Conservation (phyloP, 192 early-diverging fungal genomes). For the Podila verticillata region DNA sequence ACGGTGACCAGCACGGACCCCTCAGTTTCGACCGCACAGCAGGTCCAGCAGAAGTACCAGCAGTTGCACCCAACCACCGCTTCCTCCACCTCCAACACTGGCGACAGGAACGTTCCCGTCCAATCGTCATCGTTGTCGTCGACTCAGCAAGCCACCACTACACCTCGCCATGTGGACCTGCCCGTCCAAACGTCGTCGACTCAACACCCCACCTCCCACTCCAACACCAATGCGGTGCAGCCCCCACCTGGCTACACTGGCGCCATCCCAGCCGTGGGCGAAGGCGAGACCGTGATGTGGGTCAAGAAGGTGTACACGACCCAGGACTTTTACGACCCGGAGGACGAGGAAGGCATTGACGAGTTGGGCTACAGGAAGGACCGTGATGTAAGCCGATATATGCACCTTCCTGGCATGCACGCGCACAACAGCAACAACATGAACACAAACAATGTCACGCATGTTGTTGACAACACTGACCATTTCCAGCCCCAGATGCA, state of each 20-base stretch:
- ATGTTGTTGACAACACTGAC: too few species aligned
- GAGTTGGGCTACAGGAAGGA: conserved; percentile 34
- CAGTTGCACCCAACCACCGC: background rate
- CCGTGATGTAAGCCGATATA: conserved; percentile 29
- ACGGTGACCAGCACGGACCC: background rate
- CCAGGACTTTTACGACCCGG: conserved; percentile 12
- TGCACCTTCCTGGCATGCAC: background rate
- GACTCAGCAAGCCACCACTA: too few species aligned
- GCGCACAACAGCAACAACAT: background rate
- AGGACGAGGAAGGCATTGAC: conserved; percentile 17
- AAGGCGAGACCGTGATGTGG: conserved; percentile 5
- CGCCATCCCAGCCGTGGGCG: background rate
- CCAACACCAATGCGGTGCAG: conserved; percentile 2
- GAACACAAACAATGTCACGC: background rate
- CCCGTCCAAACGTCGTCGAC: background rate
- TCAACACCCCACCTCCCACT: background rate
- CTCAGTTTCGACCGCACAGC: background rate
- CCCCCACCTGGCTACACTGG: conserved; percentile 2
- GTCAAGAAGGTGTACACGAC: conserved; percentile 28
- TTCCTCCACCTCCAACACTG: background rate
- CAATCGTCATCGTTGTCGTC: too few species aligned
- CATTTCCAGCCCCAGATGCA: too few species aligned
- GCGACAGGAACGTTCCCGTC: background rate
- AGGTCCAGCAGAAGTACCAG: background rate
- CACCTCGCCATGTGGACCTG: too few species aligned